A percentile compares a stretch with the other conserved stretches of the same genome.
Conservation (phyloP, 352 stramenopile genomes). For the Phytophthora lateralis region DNA sequence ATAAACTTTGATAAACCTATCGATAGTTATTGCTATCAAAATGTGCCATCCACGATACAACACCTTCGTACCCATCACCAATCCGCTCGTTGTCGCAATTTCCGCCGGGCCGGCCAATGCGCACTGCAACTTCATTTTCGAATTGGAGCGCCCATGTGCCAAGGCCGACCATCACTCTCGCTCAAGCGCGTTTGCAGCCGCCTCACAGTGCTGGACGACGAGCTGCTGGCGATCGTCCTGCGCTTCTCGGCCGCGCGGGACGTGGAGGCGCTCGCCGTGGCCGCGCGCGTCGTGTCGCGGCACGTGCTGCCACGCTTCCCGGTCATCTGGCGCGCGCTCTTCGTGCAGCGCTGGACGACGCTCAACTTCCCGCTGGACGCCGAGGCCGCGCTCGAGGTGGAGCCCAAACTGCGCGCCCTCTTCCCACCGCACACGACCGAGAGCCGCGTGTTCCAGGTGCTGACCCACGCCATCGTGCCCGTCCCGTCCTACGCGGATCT, state of each 20-base stretch:
- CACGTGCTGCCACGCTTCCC: slow-evolving; percentile 59
- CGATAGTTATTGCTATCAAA: too few relatives aligned
- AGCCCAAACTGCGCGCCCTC: slow-evolving; percentile 36
- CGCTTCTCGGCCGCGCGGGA: slow-evolving; percentile 47
- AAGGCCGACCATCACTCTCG: slow-evolving; percentile 14
- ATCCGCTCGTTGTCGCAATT: slow-evolving; percentile 18
- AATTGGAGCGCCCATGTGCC: slow-evolving; percentile 28
- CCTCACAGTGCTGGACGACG: slow-evolving; percentile 53
- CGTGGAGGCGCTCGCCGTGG: slow-evolving; percentile 56
- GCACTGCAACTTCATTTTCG: slow-evolving; percentile 24
- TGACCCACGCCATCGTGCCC: slow-evolving; percentile 64
- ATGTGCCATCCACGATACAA: too few relatives aligned
- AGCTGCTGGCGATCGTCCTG: slow-evolving; percentile 50
- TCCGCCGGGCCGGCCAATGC: slow-evolving; percentile 8
- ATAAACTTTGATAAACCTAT: too few relatives aligned
- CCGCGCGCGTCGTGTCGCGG: slow-evolving; percentile 39
- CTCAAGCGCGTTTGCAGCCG: slow-evolving; percentile 21
- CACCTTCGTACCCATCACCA: slow-evolving; percentile 14
- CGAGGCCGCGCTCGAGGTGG: slow-evolving; percentile 29
- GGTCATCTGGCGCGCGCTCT: slow-evolving; percentile 60
- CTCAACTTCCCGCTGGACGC: slow-evolving; percentile 64
- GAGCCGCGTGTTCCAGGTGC: slow-evolving; percentile 73
- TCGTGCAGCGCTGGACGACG: slow-evolving; percentile 59
- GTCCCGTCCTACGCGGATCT: slow-evolving; percentile 73
- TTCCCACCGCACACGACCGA: slow-evolving; percentile 49